These are phyloP conservation scores for Beta macrorhiza DNA, from an alignment of 179 eudicot genomes.

Conservation along the genomic window DNA sequence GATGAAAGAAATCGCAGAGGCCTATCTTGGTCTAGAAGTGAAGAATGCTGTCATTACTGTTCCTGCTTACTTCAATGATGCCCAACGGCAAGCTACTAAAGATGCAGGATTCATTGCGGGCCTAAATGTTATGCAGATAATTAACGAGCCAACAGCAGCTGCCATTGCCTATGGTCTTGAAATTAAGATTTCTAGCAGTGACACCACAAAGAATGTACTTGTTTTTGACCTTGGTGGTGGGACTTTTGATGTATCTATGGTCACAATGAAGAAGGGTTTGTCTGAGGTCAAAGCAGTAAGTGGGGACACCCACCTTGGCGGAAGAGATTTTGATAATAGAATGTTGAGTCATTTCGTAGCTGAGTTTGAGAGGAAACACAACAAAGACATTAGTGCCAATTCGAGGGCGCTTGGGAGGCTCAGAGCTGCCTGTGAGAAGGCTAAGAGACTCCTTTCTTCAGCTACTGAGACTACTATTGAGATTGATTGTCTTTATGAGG, in stretches of 20 bases:
- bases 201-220: background rate
- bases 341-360: background rate
- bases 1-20: conserved; percentile 10
- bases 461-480: background rate
- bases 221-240: conserved; percentile 20
- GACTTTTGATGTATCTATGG: background rate
- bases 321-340: background rate
- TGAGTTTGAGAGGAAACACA: background rate
- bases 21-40: background rate
- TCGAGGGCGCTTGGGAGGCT: conserved; percentile 1
- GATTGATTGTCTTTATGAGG: background rate
- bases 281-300: background rate
- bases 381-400: background rate
- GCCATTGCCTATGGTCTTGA: conserved; percentile 19
- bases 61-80: conserved; percentile 20
- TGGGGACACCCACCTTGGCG: conserved; percentile 12
- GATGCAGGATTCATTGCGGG: conserved; percentile 12
- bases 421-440: conserved; percentile 8
- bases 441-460: background rate
- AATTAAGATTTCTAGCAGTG: background rate
- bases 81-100: conserved; percentile 9
- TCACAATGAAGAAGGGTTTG: background rate
- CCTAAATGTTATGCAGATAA: conserved; percentile 3
- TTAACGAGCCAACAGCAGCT: conserved; percentile 20
- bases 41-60: conserved; percentile 5